Percentiles rank a stretch among this genome's conserved stretches.
These are phyloP conservation scores for Ceratocystis variospora DNA, from an alignment of 2,329 filamentous ascomycete species.

Conservation along the genomic window DNA sequence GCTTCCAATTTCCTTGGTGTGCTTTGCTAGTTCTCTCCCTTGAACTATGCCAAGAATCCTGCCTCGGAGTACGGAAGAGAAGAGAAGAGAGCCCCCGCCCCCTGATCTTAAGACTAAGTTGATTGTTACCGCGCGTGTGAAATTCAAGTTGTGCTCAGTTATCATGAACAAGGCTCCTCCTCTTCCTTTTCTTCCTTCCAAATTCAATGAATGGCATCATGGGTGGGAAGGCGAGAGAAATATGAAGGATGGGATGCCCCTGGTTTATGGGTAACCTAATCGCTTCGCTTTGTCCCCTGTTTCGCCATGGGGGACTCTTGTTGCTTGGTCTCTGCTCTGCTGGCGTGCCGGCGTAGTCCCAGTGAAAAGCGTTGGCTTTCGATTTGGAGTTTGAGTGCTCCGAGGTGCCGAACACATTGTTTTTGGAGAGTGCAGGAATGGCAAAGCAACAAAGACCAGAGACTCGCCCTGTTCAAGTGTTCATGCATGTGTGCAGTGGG, in stretches of 20 bases:
- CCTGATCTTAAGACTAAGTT: not conserved
- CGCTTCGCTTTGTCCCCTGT: too few species aligned
- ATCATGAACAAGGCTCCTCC: not conserved
- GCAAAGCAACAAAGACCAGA: not conserved
- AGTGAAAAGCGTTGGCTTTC: not conserved
- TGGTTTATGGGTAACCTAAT: not conserved
- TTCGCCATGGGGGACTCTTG: not conserved
- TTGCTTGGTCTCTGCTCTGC: not conserved
- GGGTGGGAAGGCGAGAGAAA: too few species aligned
- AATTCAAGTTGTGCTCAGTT: not conserved
- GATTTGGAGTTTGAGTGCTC: not conserved
- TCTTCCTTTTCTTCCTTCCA: not conserved
- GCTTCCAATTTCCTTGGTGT: not conserved
- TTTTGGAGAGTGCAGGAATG: not conserved
- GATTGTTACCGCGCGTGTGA: not conserved
- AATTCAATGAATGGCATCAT: not conserved
- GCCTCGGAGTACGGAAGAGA: constrained; percentile 1
- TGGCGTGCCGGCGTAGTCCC: not conserved
- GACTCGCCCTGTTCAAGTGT: not conserved
- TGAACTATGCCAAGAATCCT: constrained; percentile 7
- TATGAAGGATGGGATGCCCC: not conserved
- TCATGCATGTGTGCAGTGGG: too few species aligned
- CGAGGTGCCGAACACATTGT: not conserved
- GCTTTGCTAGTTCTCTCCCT: not conserved
- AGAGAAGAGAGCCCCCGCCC: not conserved